Percentiles rank a stretch among this genome's conserved stretches.
Evolutionary conservation across 148 eudicot genomes (phyloP).

Genomic region (Cornus controversa): DNA sequence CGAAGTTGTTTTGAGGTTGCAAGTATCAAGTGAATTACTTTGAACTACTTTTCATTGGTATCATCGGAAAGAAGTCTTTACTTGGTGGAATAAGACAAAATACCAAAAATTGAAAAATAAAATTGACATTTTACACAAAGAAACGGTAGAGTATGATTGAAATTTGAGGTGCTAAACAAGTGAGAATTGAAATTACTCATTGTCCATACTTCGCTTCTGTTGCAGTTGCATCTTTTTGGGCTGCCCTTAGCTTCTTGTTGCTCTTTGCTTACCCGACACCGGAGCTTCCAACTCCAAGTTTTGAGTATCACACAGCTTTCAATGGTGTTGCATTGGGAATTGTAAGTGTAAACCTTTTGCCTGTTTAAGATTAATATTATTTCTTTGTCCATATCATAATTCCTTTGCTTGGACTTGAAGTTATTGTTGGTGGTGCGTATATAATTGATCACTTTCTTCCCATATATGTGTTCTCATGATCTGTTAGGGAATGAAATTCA

Average conservation of each 20-base stretch:
- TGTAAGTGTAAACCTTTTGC: slow-evolving; percentile 47
- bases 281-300: slow-evolving; percentile 92
- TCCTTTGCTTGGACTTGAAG: neutral
- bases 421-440: neutral
- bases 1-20: too few relatives aligned
- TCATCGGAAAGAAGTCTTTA: too few relatives aligned
- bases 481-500: neutral
- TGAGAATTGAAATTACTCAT: neutral
- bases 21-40: too few relatives aligned
- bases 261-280: slow-evolving; percentile 97
- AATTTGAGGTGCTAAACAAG: neutral
- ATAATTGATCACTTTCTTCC: neutral
- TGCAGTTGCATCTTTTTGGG: slow-evolving; percentile 91
- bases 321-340: slow-evolving; percentile 94
- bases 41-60: too few relatives aligned
- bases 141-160: neutral
- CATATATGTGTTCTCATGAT: neutral
- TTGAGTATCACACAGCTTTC: slow-evolving; percentile 90
- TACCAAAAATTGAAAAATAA: too few relatives aligned
- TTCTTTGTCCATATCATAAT: neutral
- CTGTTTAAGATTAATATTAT: neutral
- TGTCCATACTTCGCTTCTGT: slow-evolving; percentile 6
- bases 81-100: too few relatives aligned
- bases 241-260: slow-evolving; percentile 82
- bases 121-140: too few relatives aligned